These are phyloP conservation scores for Globisporangium middletonii DNA, from an alignment of 352 stramenopile species.

Conservation along the genomic window DNA sequence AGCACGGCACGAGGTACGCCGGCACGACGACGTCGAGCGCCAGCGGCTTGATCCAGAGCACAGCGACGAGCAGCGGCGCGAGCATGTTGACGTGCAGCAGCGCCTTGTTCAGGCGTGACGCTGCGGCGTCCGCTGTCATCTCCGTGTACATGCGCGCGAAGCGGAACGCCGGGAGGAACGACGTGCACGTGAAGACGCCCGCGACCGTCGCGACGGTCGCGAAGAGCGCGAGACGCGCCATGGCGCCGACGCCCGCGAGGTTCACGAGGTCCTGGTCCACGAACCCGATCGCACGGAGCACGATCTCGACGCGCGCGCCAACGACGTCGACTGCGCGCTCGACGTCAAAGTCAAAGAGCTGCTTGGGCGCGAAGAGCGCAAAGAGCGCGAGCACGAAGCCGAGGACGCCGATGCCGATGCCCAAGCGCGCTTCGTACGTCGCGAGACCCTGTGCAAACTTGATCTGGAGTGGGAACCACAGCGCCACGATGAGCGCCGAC, in stretches of 20 bases:
- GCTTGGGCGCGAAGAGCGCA: constrained; percentile 50
- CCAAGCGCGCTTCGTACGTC: constrained; percentile 57
- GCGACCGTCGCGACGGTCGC: constrained; percentile 30
- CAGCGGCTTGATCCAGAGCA: constrained; percentile 54
- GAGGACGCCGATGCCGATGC: constrained; percentile 43
- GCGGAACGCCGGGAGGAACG: constrained; percentile 65
- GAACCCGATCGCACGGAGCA: constrained; percentile 52
- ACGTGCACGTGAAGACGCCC: constrained; percentile 51
- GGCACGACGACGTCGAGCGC: constrained; percentile 42
- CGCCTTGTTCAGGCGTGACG: constrained; percentile 24
- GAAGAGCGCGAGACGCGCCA: constrained; percentile 26
- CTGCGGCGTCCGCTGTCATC: constrained; percentile 44
- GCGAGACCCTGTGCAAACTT: constrained; percentile 56
- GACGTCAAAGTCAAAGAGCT: constrained; percentile 62
- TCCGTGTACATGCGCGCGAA: constrained; percentile 78
- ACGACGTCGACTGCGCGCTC: constrained; percentile 35
- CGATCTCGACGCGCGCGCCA: constrained; percentile 35
- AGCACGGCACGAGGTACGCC: constrained; percentile 39
- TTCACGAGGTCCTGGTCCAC: constrained; percentile 51
- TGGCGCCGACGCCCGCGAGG: constrained; percentile 24
- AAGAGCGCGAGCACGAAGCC: constrained; percentile 57
- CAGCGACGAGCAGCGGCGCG: constrained; percentile 43
- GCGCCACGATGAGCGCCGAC: constrained; percentile 50
- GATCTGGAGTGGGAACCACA: constrained; percentile 76
- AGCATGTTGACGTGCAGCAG: constrained; percentile 72